Evolutionary conservation across 2,329 filamentous ascomycete species (phyloP).

Genomic region (Aspergillus uvarum): DNA sequence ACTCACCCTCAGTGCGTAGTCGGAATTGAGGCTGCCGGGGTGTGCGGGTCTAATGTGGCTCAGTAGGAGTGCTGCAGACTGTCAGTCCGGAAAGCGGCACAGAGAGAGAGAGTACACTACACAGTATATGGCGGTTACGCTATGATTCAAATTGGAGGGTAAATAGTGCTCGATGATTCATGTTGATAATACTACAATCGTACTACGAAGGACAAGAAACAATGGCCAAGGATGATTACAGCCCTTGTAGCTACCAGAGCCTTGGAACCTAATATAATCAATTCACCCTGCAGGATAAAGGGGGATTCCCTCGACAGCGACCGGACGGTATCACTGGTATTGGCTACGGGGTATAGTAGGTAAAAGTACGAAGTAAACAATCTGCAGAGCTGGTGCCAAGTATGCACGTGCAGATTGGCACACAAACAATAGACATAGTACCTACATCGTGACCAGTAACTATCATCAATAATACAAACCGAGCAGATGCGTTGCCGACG

Average conservation of each 20-base stretch:
- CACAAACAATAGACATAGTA: neutral
- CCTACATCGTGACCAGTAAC: neutral
- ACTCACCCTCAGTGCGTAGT: neutral
- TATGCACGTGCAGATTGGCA: neutral
- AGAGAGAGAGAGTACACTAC: neutral
- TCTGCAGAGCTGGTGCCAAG: constrained; percentile 10
- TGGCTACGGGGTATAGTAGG: neutral
- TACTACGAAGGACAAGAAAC: neutral
- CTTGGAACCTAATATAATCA: neutral
- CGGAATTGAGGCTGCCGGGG: neutral
- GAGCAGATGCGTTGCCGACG: constrained; percentile 1
- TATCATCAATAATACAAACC: neutral
- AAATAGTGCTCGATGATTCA: too few species aligned
- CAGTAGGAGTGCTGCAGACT: neutral
- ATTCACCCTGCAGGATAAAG: neutral
- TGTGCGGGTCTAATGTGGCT: constrained; percentile 19
- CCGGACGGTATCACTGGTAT: neutral
- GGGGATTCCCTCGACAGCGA: neutral
- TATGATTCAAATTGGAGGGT: neutral
- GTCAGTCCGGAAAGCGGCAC: neutral
- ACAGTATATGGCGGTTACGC: neutral
- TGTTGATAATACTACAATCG: neutral
- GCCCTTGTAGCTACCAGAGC: neutral
- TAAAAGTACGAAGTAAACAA: neutral
- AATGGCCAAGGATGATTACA: neutral